Percentiles rank a stretch among this genome's conserved stretches.
phyloP scores from a whole-genome alignment of 257 asterid species.

The Solanum habrochaites region DNA sequence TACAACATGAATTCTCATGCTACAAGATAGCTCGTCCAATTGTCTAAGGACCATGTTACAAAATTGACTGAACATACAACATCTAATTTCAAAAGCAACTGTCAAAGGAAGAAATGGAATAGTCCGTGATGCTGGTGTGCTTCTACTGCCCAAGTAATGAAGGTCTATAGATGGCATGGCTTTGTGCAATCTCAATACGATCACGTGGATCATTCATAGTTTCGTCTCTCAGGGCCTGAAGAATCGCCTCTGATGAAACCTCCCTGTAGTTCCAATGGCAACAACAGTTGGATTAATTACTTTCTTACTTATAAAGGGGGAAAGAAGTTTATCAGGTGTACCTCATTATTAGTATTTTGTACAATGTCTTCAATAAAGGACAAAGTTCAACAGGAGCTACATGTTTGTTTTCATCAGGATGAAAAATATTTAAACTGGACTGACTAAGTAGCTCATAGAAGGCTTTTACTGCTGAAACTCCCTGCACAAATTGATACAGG shows the following conservation, averaged over 20 bases:
- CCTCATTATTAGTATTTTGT: slow-evolving; percentile 68
- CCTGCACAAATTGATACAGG: slow-evolving; percentile 22
- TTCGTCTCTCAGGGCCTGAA: slow-evolving; percentile 71
- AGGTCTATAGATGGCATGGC: slow-evolving; percentile 74
- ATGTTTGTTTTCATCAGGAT: slow-evolving; percentile 62
- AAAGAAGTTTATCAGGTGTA: not conserved
- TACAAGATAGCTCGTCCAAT: not conserved
- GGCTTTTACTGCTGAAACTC: slow-evolving; percentile 86
- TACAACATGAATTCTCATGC: not conserved
- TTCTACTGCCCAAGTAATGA: slow-evolving; percentile 48
- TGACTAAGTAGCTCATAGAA: slow-evolving; percentile 77
- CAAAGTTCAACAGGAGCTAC: slow-evolving; percentile 81
- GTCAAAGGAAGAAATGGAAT: not conserved
- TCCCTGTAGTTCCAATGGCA: slow-evolving; percentile 34
- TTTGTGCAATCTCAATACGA: slow-evolving; percentile 74
- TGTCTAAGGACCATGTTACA: not conserved
- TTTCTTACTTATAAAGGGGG: not conserved
- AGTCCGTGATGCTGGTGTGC: slow-evolving; percentile 1
- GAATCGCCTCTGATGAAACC: slow-evolving; percentile 45
- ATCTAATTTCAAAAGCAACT: not conserved
- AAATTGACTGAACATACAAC: not conserved
- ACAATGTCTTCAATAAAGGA: slow-evolving; percentile 64
- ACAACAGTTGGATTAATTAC: not conserved
- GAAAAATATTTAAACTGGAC: slow-evolving; percentile 51
- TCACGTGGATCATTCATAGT: slow-evolving; percentile 83